Conservation (phyloP, 2,329 filamentous ascomycete species). For the Diatrype stigma region DNA sequence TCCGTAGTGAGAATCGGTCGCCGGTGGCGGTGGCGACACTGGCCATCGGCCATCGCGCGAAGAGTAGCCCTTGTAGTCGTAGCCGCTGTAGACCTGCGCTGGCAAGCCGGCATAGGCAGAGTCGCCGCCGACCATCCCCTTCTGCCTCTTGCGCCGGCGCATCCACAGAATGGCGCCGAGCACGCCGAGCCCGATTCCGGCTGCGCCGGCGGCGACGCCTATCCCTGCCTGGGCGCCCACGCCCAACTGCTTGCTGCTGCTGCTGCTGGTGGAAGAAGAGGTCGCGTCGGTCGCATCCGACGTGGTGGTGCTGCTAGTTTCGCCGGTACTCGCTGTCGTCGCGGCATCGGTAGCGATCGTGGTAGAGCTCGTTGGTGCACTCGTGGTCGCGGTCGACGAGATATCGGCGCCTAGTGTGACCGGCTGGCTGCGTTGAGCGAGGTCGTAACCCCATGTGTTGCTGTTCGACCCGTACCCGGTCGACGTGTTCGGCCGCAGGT, state of each 20-base stretch:
- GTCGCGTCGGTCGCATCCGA: neutral
- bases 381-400: neutral
- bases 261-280: neutral
- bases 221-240: slow-evolving; percentile 8
- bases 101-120: slow-evolving; percentile 3
- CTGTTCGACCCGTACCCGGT: slow-evolving; percentile 4
- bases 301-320: neutral
- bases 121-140: neutral
- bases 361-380: neutral
- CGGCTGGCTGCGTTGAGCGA: neutral
- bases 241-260: neutral
- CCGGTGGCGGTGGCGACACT: neutral
- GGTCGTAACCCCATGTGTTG: neutral
- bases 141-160: slow-evolving; percentile 4
- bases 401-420: slow-evolving; percentile 3
- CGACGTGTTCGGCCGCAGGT: slow-evolving; percentile 2
- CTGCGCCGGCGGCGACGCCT: slow-evolving; percentile 5
- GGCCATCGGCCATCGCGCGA: too few species aligned
- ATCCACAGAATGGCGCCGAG: slow-evolving; percentile 1
- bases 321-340: neutral
- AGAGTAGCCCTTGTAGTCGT: neutral
- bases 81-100: slow-evolving; percentile 3
- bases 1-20: neutral
- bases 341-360: neutral
- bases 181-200: slow-evolving; percentile 5